phyloP scores from a whole-genome alignment of 148 eudicot genomes.

The Fagopyrum homotropicum region DNA sequence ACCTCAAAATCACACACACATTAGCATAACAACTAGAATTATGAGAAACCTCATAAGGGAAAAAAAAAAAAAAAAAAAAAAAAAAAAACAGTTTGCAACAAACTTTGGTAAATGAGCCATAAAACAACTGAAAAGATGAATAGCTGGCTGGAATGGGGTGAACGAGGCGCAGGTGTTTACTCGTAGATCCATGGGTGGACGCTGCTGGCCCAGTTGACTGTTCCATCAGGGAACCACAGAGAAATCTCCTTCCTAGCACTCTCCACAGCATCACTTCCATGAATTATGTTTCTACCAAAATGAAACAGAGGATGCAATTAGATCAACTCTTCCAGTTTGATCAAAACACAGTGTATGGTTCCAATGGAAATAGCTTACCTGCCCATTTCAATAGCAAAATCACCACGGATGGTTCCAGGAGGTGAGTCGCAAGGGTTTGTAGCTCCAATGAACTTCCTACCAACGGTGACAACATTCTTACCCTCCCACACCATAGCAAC shows the following conservation, averaged over 20 bases:
- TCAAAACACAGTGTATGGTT: no score
- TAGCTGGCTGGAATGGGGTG: neutral
- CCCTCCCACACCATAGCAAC: conserved; percentile 99
- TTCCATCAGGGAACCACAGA: conserved; percentile 88
- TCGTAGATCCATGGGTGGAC: conserved; percentile 79
- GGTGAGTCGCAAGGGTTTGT: conserved; percentile 87
- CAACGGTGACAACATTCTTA: conserved; percentile 68
- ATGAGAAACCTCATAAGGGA: neutral
- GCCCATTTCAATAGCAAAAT: conserved; percentile 85
- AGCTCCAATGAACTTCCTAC: conserved; percentile 88
- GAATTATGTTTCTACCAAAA: conserved; percentile 47
- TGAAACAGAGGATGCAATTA: no score
- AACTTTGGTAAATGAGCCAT: neutral
- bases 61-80: no score
- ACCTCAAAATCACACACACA: no score
- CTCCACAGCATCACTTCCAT: conserved; percentile 83
- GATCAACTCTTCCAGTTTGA: no score
- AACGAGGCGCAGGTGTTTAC: conserved; percentile 16
- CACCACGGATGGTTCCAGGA: conserved; percentile 97
- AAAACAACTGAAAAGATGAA: neutral
- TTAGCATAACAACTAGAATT: no score
- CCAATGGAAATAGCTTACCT: conserved; percentile 16
- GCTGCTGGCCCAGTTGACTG: conserved; percentile 74
- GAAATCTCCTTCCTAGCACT: conserved; percentile 89
- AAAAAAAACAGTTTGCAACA: neutral